Base-by-base conservation (phyloP, 2,329 filamentous ascomycete genomes). In the Neobulgaria alba region DNA sequence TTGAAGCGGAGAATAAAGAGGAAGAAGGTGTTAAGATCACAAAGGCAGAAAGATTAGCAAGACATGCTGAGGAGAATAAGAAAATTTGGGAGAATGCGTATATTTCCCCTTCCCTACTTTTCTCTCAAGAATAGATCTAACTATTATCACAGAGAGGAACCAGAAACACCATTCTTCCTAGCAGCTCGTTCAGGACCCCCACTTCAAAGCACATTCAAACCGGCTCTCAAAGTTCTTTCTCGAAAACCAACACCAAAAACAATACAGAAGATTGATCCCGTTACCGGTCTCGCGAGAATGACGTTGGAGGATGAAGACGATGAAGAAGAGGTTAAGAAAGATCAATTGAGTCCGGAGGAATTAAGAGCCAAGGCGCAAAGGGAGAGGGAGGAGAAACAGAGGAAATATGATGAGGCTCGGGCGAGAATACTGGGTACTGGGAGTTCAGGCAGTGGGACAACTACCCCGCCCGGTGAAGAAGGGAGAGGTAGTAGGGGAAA, bases 51-150 rank as follows among this genome's bases (percentile, higher is more conserved):
- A 79, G 82, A 31, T 71, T 84, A 47, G 85, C 84, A 10, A 76
- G 82, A 59, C 90, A 96, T 61, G 77, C 75, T 19, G 87, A 95
- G 60, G 74, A 81, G 39, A 94, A 95, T 61, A 78, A 81, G 55
- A 83, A 84, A 61, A 66, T 95, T 41, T 95, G 90, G 90, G 78
- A 92, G 57, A 81, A 87, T 57, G 90, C 89, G 82, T 92, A 77
- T 42, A 77, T 55, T 16, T 18, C 26, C 19, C 21, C 4, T 12
- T 8, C n/a, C 33, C 29, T 12, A 14, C 14, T 35, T n/a, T 2
- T 17, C 12, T 2, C 10, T 36, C 16, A 19, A 10, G 32, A n/a
- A 12, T n/a, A 10, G 5, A 37, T 20, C 15, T 21, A 19, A 33
- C 30, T 49, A 33, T 41, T 30, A 9, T 14, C 23, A 7, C 33